A percentile compares a stretch with the other conserved stretches of the same genome.
phyloP scores from a whole-genome alignment of 2,329 filamentous ascomycete genomes.

The Tolypocladium ovalisporum region DNA sequence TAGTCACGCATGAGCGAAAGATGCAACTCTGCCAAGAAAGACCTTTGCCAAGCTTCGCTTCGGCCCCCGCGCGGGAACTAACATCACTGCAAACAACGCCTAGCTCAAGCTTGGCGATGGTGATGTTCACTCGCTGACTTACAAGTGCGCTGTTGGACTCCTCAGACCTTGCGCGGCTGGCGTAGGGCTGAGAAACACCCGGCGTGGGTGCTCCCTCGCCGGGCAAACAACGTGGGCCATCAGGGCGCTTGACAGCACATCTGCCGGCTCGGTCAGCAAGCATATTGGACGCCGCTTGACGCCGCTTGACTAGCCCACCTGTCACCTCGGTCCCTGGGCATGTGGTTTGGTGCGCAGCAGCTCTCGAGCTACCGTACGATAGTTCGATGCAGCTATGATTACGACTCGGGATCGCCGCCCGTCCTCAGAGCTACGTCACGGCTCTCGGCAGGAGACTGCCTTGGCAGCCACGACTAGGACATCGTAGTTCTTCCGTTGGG shows the following conservation, averaged over 20 bases:
- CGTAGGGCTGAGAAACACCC: background rate
- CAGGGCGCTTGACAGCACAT: background rate
- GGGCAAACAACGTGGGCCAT: background rate
- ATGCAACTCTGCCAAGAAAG: background rate
- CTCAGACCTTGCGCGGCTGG: background rate
- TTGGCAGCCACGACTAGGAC: background rate
- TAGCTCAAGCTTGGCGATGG: background rate
- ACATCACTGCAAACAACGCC: background rate
- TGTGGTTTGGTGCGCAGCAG: background rate
- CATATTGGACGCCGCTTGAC: background rate
- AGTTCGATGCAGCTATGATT: background rate
- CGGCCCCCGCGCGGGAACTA: too few relatives aligned
- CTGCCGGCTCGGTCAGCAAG: background rate
- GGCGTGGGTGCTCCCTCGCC: background rate
- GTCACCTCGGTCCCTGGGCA: background rate
- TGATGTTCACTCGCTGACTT: background rate
- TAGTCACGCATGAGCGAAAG: background rate
- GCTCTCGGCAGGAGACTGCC: background rate
- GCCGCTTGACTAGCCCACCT: background rate
- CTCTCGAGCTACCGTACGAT: background rate
- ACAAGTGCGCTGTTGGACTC: background rate
- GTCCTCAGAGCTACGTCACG: background rate
- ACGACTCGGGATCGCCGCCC: background rate
- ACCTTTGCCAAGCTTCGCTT: background rate
- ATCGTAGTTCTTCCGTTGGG: background rate